Evolutionary conservation across 2,329 filamentous ascomycete species (phyloP), one percentile per base, ranked within the genome.

Genomic region (Epichloe sibirici): DNA sequence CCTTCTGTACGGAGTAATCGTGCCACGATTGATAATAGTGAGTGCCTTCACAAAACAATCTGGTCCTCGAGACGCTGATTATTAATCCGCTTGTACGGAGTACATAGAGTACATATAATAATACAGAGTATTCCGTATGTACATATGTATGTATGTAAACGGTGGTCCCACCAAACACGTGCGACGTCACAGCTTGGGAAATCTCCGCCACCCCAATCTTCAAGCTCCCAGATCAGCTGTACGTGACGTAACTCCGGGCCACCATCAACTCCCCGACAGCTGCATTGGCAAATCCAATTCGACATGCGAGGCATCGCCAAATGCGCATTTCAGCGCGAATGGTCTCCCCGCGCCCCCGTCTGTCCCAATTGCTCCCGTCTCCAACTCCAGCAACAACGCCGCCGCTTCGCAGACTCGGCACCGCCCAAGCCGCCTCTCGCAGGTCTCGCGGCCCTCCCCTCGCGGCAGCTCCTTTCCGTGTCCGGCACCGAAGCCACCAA

Each of bases 381-480:
- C 55, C 65, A 48, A n/a, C 21, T 38, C 3, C 45, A 12, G 45
- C 45, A 62, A 42, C 59, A 62, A 44, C 65, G 65, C 47, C 65
- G 61, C 45, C 64, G 65, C 49, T 67, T 67, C 51, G 62, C 64
- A 37, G 55, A 59, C 54, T 59, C 56, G 2, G 55, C 62, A 37
- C 65, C 66, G 44, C 69, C 72, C 12, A 65, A 68, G 40, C 74
- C 75, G 13, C 74, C 76, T 2, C 28, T 66, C 2, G 62, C 76
- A 54, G 74, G 72, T 58, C 63, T 79, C 66, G 70, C 79, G 13
- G 66, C 67, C 28, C 79, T 97, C 56, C 71, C 79, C n/a, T 84
- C 85, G 58, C 86, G 93, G 48, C 81, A 82, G 50, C 76, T 97
- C 45, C 83, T 98, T 59, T 85, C 84, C 42, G 73, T 97, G 56